Evolutionary conservation across 768 basidiomycete species (phyloP), one percentile per base, ranked within the genome.

Genomic region (Collybiopsis luxurians): DNA sequence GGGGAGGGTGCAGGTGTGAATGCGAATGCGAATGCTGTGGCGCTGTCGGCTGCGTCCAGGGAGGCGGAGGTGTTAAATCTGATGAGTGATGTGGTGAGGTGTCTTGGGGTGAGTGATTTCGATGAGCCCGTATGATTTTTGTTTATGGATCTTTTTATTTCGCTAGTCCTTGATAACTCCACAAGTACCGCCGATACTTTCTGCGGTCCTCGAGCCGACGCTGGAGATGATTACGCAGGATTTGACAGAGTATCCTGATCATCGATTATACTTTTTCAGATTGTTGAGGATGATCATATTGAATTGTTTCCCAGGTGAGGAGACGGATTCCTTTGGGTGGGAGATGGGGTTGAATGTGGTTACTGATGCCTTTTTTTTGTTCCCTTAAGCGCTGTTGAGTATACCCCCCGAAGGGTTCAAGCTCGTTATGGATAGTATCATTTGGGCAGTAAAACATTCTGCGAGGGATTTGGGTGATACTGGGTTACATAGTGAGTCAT

Each of bases 401-500:
- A 71, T 89, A 55, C 85, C 85, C n/a, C 80, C 85, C 7, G 67
- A 76, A 28, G 84, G 87, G 66, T 89, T 90, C 77, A 90, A 89
- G 73, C 71, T 90, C 54, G 80, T 88, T 64, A 89, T 89, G 75
- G 87, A 90, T 67, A 85, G 85, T 46, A 81, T 89, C 57, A 82
- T 89, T 47, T 90, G 89, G 89, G 89, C 86, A 1, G 87, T 90
- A 72, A 90, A 90, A 71, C 89, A 90, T 69, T 89, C 85, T 21
- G 85, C 87, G 84, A 76, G 89, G 31, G 88, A 90, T 64, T 87
- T 90, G 51, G 85, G 86, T 10, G 89, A 90, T 63, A 83, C 83
- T 39, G 81, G 81, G 31, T 65, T 82, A 53, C 81, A 77, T 57
- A 55, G 80, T 82, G 64, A 28, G 72, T 42, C 63, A 57, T 34